phyloP scores from a whole-genome alignment of 108 stramenopile species.

The Nitzschia inconspicua region DNA sequence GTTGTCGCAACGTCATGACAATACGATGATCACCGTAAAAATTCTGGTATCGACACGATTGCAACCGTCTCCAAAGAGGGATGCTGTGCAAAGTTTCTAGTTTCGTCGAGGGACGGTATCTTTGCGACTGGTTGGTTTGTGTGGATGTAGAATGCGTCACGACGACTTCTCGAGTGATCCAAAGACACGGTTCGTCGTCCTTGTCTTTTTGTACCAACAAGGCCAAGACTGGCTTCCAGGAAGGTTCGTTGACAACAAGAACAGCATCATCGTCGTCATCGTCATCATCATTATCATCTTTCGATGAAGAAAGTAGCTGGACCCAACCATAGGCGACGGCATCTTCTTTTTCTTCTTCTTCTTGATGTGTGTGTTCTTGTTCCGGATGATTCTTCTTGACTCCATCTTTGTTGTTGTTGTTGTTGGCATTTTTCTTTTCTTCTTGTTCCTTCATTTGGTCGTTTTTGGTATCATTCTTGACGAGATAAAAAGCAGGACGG shows the following conservation, averaged over 20 bases:
- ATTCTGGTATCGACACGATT: conserved; percentile 3
- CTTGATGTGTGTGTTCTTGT: no score
- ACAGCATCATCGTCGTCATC: no score
- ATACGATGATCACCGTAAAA: conserved; percentile 12
- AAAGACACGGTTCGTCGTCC: conserved; percentile 82
- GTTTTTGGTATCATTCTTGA: no score
- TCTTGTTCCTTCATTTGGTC: background rate
- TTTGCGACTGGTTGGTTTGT: background rate
- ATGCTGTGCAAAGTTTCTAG: conserved; percentile 85
- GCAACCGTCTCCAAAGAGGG: conserved; percentile 17
- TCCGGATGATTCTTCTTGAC: background rate
- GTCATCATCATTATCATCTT: background rate
- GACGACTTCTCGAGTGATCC: conserved; percentile 76
- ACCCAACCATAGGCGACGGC: conserved; percentile 9
- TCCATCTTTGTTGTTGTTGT: background rate
- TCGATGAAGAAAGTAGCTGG: background rate
- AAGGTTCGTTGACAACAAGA: conserved; percentile 1
- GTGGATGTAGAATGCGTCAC: background rate
- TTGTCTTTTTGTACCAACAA: conserved; percentile 67
- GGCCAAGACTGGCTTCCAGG: conserved; percentile 84
- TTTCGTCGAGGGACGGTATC: background rate
- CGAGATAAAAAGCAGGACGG: background rate
- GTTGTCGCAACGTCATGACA: background rate
- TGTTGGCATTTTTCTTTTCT: background rate
- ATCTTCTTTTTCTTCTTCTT: background rate